Conservation (phyloP, 306 rosid species). For the Ochetophila trinervis region DNA sequence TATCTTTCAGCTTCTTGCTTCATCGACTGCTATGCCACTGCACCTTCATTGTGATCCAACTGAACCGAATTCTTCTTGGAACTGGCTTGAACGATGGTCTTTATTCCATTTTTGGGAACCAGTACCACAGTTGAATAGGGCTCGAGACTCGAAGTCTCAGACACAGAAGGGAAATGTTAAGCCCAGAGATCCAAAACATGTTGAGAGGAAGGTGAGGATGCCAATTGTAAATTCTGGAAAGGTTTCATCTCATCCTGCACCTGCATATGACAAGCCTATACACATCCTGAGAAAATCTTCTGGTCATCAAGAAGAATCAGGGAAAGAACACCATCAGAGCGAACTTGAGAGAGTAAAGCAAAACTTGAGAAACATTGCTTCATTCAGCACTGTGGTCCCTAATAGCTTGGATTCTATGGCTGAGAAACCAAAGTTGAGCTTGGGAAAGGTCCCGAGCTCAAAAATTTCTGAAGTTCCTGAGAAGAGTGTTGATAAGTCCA, state of each 20-base stretch:
- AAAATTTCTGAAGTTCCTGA: conserved; percentile 28
- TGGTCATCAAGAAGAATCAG: conserved; percentile 23
- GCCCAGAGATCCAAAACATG: conserved; percentile 35
- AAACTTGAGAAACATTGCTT: conserved; percentile 26
- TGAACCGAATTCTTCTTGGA: conserved; percentile 35
- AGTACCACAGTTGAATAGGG: conserved; percentile 23
- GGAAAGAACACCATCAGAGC: conserved; percentile 36
- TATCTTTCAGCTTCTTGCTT: conserved; percentile 44
- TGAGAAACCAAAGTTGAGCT: too few species aligned
- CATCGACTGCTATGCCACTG: conserved; percentile 35
- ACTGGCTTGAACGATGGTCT: conserved; percentile 60
- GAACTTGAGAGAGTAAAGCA: conserved; percentile 39
- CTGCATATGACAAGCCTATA: conserved; percentile 33
- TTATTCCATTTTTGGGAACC: conserved; percentile 47
- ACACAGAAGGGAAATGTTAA: conserved; percentile 28
- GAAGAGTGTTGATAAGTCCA: conserved; percentile 22
- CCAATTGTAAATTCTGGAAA: conserved; percentile 31
- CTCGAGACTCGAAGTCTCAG: conserved; percentile 21
- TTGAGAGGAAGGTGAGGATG: conserved; percentile 19
- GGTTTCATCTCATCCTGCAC: conserved; percentile 9
- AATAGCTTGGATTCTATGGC: too few species aligned
- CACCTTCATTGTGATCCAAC: conserved; percentile 31
- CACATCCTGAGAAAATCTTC: conserved; percentile 33
- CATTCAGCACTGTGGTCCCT: conserved; percentile 16
- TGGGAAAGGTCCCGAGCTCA: too few species aligned